Evolutionary conservation across 345 rosid genomes (phyloP), one percentile per base, ranked within the genome.

Genomic region (Angophora floribunda): DNA sequence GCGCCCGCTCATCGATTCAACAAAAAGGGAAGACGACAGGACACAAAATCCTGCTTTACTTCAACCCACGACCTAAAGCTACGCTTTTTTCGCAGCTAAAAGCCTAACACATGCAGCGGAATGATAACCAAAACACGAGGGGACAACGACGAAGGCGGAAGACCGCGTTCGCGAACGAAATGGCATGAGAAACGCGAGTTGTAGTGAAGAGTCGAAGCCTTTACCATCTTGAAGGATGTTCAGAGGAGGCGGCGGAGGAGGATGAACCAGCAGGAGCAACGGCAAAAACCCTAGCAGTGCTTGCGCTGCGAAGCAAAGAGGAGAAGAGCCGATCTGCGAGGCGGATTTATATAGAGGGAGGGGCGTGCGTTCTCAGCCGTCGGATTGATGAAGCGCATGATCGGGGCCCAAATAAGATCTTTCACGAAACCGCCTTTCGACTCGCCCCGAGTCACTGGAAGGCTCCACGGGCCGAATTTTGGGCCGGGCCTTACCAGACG

Each of bases 311-410:
- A 13, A 36, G 49, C 4, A 17, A 44, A 75, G 82, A 36, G 82
- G 2, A 2, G 0, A 4, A 8, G 3, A 2, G 4, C 0, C 0
- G 1, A 13, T 4, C 0, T 3, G 0, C 6, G 82, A 75, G 82
- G 82, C 47, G 49, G 0, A 14, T 0, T 1, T 75, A 75, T 36
- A 75, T 75, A 75, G 47, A 19, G 26, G 1, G 82, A 75, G 1
- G 26, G 26, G 82, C 47, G 1, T 22, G 49, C 82, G 49, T 36
- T 75, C 49, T 75, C 47, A 44, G 82, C 82, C 82, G 82, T 75
- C 9, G 13, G 82, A 75, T 75, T 41, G 82, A 11, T 17, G 12
- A 6, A 36, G 4, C 26, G 49, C 9, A 6, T 75, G 82, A 75
- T 75, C 14, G 4, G 82, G 49, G 13, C 26, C 26, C 49, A 19